Evolutionary conservation across 805 yeast genomes (phyloP).

Genomic region (Kodamaea kaohsiungensis): DNA sequence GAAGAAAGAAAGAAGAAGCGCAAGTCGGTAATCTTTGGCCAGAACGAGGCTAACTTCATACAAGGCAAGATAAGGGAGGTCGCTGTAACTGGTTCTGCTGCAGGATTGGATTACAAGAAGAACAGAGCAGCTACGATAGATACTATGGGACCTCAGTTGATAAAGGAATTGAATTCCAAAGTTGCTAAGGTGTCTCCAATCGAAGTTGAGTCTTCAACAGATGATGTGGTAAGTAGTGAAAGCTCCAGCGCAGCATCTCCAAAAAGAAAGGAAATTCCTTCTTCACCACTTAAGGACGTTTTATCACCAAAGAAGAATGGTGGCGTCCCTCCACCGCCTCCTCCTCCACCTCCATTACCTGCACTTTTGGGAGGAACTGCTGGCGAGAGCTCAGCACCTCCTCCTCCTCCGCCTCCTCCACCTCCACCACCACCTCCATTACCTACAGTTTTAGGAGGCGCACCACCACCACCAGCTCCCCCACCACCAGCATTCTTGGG

Average conservation of each 20-base stretch:
- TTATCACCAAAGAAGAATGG: slow-evolving; percentile 1
- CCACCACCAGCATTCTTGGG: slow-evolving; percentile 14
- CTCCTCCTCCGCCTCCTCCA: slow-evolving; percentile 25
- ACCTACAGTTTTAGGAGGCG: slow-evolving; percentile 4
- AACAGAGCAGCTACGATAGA: slow-evolving; percentile 37
- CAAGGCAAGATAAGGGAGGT: slow-evolving; percentile 42
- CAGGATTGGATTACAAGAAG: slow-evolving; percentile 27
- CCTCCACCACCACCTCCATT: slow-evolving; percentile 32
- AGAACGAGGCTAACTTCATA: slow-evolving; percentile 20
- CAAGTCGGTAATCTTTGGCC: slow-evolving; percentile 23
- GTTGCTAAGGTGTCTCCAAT: slow-evolving; percentile 46
- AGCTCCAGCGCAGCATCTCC: not conserved
- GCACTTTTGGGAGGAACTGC: slow-evolving; percentile 3
- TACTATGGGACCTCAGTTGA: slow-evolving; percentile 49
- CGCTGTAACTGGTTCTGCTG: slow-evolving; percentile 7
- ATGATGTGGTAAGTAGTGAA: not conserved
- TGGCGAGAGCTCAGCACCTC: slow-evolving; percentile 10
- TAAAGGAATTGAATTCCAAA: slow-evolving; percentile 53
- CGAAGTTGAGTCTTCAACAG: slow-evolving; percentile 14
- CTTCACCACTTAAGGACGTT: not conserved
- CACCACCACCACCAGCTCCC: slow-evolving; percentile 16
- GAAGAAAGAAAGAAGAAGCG: slow-evolving; percentile 11
- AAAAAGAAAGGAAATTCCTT: not conserved
- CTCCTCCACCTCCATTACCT: slow-evolving; percentile 10
- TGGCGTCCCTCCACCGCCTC: not conserved